These are phyloP conservation scores for Euphorbia celastroides DNA, from an alignment of 441 rosid species.

Conservation along the genomic window DNA sequence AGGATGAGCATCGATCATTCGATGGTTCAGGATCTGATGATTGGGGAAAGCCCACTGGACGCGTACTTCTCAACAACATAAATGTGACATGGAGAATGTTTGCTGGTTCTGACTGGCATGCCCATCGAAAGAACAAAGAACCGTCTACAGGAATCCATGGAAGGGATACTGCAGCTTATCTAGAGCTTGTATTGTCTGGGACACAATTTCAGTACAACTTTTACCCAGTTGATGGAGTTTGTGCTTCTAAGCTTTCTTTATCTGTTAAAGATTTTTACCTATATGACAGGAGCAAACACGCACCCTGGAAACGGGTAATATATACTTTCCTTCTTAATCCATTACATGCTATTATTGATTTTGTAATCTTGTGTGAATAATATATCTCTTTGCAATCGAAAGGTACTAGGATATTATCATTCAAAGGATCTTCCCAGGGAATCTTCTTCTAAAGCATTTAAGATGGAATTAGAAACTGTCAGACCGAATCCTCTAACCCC, in stretches of 20 bases:
- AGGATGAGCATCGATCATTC: constrained; percentile 36
- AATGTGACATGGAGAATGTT: constrained; percentile 79
- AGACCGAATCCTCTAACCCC: constrained; percentile 88
- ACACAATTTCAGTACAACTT: constrained; percentile 55
- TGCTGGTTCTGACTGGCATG: constrained; percentile 83
- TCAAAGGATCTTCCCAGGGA: constrained; percentile 93
- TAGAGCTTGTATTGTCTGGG: constrained; percentile 71
- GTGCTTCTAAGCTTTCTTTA: constrained; percentile 68
- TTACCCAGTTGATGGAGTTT: constrained; percentile 61
- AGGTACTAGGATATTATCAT: constrained; percentile 77
- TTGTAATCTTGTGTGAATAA: constrained; percentile 16
- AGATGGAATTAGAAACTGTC: constrained; percentile 80
- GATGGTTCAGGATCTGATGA: constrained; percentile 34
- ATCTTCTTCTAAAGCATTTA: constrained; percentile 77
- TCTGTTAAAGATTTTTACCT: constrained; percentile 68
- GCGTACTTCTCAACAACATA: constrained; percentile 53
- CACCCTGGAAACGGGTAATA: constrained; percentile 86
- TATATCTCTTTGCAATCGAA: constrained; percentile 24
- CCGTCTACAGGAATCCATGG: constrained; percentile 27
- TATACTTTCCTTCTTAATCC: constrained; percentile 10
- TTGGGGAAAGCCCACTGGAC: constrained; percentile 44
- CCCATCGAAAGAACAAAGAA: constrained; percentile 29
- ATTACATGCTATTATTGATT: constrained; percentile 2
- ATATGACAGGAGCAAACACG: constrained; percentile 64
- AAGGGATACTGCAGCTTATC: constrained; percentile 55